Evolutionary conservation across 805 yeast genomes (phyloP).

Genomic region (Monosporozyma unispora): DNA sequence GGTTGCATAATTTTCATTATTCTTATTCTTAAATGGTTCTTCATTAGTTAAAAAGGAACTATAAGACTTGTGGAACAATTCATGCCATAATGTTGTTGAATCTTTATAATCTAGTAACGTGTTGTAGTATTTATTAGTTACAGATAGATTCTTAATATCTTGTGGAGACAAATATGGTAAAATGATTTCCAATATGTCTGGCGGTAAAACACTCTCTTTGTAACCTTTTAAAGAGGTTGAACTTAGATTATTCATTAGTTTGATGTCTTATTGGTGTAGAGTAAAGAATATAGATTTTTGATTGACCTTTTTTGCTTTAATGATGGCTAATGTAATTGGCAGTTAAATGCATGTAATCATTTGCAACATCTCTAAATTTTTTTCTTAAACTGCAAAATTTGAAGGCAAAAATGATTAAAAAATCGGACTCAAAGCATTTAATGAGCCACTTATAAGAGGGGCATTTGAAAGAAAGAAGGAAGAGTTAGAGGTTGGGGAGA

Average conservation of each 20-base stretch:
- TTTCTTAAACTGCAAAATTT: background rate
- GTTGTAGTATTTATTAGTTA: constrained; percentile 27
- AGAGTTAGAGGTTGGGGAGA: no score
- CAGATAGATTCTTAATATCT: constrained; percentile 25
- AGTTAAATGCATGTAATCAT: background rate
- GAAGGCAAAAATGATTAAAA: background rate
- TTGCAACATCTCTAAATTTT: background rate
- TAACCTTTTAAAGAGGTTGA: background rate
- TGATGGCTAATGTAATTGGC: background rate
- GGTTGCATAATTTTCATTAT: constrained; percentile 16
- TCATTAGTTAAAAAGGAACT: constrained; percentile 21
- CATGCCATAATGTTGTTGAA: constrained; percentile 28
- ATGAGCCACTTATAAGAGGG: no score
- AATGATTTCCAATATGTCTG: constrained; percentile 25
- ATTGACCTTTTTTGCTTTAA: background rate
- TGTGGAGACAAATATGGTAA: constrained; percentile 23
- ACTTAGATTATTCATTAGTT: background rate
- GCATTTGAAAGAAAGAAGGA: no score
- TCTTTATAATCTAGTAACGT: constrained; percentile 17
- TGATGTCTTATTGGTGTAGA: background rate
- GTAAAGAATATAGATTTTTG: background rate
- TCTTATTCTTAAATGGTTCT: constrained; percentile 22
- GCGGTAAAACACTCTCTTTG: constrained; percentile 14
- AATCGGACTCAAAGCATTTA: background rate
- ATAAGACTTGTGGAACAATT: constrained; percentile 23